Conservation (phyloP, 352 stramenopile species). For the Lagenidium giganteum region DNA sequence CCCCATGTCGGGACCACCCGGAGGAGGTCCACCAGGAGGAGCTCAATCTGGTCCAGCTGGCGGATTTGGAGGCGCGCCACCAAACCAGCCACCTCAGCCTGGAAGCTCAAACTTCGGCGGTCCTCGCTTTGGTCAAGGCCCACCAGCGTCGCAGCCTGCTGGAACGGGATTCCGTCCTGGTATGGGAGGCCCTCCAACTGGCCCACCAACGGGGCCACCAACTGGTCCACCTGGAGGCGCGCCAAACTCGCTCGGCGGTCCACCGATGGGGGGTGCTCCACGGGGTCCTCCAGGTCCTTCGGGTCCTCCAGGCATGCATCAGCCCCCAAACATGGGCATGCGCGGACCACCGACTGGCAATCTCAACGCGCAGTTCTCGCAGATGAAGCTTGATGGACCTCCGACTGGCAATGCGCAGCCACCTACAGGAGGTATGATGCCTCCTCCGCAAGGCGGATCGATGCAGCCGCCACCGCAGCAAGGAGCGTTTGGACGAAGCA, state of each 20-base stretch:
- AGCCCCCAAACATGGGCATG: constrained; percentile 2
- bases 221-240: constrained; percentile 20
- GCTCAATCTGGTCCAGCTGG: constrained; percentile 1
- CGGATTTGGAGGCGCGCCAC: too few relatives aligned
- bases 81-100: too few relatives aligned
- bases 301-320: constrained; percentile 13
- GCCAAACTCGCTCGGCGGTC: constrained; percentile 10
- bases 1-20: not conserved
- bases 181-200: constrained; percentile 14
- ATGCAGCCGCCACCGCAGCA: too few relatives aligned
- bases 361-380: constrained; percentile 56
- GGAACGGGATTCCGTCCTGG: constrained; percentile 2
- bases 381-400: constrained; percentile 57
- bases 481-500: too few relatives aligned
- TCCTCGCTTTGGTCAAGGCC: constrained; percentile 12
- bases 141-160: constrained; percentile 9
- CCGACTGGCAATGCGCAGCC: constrained; percentile 10
- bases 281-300: constrained; percentile 11
- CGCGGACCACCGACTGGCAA: constrained; percentile 10
- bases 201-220: constrained; percentile 13
- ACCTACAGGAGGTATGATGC: constrained; percentile 1
- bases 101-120: too few relatives aligned
- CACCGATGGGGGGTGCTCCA: constrained; percentile 10
- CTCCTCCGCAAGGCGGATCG: too few relatives aligned
- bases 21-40: constrained; percentile 3